A percentile compares a stretch with the other conserved stretches of the same genome.
These are phyloP conservation scores for Fusarium phyllophilum DNA, from an alignment of 2,329 filamentous ascomycete species.

Conservation along the genomic window DNA sequence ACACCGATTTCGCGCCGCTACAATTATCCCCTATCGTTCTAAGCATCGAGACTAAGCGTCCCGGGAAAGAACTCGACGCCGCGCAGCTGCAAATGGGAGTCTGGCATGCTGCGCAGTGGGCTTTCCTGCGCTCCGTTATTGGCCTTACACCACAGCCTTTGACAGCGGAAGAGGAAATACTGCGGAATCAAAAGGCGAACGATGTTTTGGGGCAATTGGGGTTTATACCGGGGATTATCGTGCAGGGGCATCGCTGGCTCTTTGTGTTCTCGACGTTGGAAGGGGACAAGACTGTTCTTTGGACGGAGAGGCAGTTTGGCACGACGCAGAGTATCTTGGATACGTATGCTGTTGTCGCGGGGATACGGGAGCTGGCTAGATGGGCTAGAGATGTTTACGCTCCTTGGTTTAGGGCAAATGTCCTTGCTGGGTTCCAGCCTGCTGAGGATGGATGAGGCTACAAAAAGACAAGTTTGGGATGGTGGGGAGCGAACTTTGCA, in stretches of 20 bases:
- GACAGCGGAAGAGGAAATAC: not conserved
- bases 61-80: conserved; percentile 11
- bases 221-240: conserved; percentile 36
- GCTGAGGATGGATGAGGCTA: not conserved
- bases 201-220: not conserved
- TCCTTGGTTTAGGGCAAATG: conserved; percentile 26
- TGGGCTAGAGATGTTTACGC: conserved; percentile 28
- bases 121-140: conserved; percentile 8
- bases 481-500: not conserved
- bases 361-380: conserved; percentile 15
- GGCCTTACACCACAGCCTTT: not conserved
- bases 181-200: not conserved
- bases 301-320: conserved; percentile 31
- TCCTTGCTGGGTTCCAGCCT: not conserved
- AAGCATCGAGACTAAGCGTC: conserved; percentile 32
- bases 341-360: conserved; percentile 29
- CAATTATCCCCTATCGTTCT: conserved; percentile 23
- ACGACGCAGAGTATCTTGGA: conserved; percentile 27
- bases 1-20: conserved; percentile 21
- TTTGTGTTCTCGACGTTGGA: conserved; percentile 36
- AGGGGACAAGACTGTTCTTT: conserved; percentile 19
- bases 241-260: conserved; percentile 33
- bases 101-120: conserved; percentile 30
- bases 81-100: conserved; percentile 28
- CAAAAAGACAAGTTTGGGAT: too few species aligned